Evolutionary conservation across 345 rosid genomes (phyloP), one percentile per base, ranked within the genome.

Genomic region (Kernera saxatilis): DNA sequence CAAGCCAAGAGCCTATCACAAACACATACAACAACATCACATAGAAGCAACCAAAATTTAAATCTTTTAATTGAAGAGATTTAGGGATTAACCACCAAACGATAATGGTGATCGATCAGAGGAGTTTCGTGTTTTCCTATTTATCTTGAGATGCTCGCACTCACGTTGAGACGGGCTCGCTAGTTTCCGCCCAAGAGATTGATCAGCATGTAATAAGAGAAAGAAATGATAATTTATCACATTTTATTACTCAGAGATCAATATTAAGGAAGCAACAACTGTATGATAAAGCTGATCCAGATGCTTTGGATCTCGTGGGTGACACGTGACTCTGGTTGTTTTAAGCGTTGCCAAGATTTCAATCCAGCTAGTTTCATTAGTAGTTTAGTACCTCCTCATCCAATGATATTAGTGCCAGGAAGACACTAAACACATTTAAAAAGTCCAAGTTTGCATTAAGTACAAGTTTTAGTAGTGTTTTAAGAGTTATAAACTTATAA

Each of bases 141-240:
- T 8, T 8, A 45, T 19, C 13, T 19, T 45, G 7, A 87, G 64
- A 87, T 82, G 79, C 59, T 84, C 25, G 87, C 86, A 53, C 77
- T 83, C 43, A 74, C 79, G 18, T 80, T 84, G 67, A 88, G 86
- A 19, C 81, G 81, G 81, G 33, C 73, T 72, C 19, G 91, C 86
- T 17, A 87, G 62, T 74, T 90, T 84, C 77, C 82, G 86, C 17
- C 93, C 90, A 45, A 87, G 67, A 29, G 90, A 83, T 69, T 57
- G 46, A 76, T 82, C 85, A 23, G 80, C 80, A 3, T 6, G 15
- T 15, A 4, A 29, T 29, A 44, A 29, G 39, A 27, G 8, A 41
- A 25, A 15, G 3, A 21, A 17, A 1, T 27, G 15, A 45, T 22
- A 33, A 14, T 1, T 32, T 21, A 17, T 33, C 57, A 3, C 30